A percentile compares a stretch with the other conserved stretches of the same genome.
phyloP scores from a whole-genome alignment of 169 alveolate genomes.

The Toxoplasma gondii region DNA sequence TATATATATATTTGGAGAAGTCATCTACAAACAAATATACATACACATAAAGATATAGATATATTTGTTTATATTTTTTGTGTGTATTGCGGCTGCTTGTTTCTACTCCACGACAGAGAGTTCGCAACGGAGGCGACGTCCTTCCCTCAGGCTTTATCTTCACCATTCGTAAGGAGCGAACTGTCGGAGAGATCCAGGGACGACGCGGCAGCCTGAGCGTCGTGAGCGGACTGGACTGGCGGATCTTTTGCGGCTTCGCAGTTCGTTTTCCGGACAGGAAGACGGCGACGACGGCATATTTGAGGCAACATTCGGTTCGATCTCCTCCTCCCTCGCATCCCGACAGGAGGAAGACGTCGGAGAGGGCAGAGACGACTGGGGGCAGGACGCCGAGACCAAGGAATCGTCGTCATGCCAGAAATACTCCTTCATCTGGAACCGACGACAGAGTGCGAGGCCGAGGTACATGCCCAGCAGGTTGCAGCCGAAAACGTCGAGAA shows the following conservation, averaged over 20 bases:
- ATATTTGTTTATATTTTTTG: not conserved
- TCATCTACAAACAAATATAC: not conserved
- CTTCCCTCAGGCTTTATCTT: not conserved
- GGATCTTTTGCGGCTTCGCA: no score
- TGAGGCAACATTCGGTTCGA: no score
- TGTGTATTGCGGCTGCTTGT: no score
- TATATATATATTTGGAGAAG: not conserved
- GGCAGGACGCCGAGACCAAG: not conserved
- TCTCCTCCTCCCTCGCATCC: not conserved
- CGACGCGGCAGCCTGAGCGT: not conserved
- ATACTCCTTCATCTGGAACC: constrained; percentile 60
- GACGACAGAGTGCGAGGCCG: constrained; percentile 71
- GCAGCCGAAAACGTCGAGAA: constrained; percentile 86
- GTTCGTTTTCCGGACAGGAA: no score
- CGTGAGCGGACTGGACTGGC: not conserved
- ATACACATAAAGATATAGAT: not conserved
- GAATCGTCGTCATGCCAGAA: constrained; percentile 18
- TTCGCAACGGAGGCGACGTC: no score
- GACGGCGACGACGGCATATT: no score
- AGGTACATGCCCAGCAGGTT: constrained; percentile 81
- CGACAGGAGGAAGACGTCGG: not conserved
- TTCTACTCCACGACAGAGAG: no score
- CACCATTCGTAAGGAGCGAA: not conserved
- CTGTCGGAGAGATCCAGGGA: not conserved
- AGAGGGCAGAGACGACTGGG: not conserved